Percentiles rank a stretch among this genome's conserved stretches.
Conservation (phyloP, 352 stramenopile genomes). For the Globisporangium cystogenes region DNA sequence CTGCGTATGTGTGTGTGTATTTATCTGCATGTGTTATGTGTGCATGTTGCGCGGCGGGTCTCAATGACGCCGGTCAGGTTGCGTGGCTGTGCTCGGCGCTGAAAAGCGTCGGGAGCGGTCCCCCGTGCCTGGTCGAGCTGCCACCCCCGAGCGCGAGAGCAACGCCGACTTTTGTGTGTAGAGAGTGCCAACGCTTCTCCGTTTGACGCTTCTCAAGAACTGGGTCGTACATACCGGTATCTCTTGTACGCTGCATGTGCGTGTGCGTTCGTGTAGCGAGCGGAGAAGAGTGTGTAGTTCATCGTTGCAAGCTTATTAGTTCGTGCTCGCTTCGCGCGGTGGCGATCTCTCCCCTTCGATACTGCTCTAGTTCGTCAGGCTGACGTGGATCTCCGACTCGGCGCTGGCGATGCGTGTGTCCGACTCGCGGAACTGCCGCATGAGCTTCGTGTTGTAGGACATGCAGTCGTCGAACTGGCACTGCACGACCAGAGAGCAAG, state of each 20-base stretch:
- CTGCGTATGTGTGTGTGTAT: not conserved
- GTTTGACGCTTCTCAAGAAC: constrained; percentile 77
- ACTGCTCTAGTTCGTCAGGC: constrained; percentile 21
- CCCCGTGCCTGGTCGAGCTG: constrained; percentile 18
- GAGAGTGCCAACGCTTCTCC: constrained; percentile 45
- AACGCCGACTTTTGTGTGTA: constrained; percentile 72
- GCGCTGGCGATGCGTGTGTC: constrained; percentile 30
- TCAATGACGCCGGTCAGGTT: constrained; percentile 8
- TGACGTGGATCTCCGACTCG: constrained; percentile 27
- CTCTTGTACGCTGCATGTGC: no score
- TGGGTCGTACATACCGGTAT: constrained; percentile 74
- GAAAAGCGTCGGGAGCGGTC: constrained; percentile 21
- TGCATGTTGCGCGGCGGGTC: constrained; percentile 8
- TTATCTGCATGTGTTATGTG: constrained; percentile 3
- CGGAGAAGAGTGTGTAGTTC: not conserved
- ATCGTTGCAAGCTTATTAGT: not conserved
- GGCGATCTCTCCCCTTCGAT: not conserved
- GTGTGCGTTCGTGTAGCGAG: not conserved
- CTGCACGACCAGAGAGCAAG: constrained; percentile 15
- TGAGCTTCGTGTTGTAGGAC: constrained; percentile 85
- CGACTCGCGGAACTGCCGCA: constrained; percentile 62
- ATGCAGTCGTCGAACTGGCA: constrained; percentile 72
- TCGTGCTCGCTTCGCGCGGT: not conserved
- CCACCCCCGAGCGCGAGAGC: constrained; percentile 41
- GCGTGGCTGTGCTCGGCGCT: constrained; percentile 12